Evolutionary conservation across 164 flowering plant genomes (phyloP).

Genomic region (Kingdonia uniflora): DNA sequence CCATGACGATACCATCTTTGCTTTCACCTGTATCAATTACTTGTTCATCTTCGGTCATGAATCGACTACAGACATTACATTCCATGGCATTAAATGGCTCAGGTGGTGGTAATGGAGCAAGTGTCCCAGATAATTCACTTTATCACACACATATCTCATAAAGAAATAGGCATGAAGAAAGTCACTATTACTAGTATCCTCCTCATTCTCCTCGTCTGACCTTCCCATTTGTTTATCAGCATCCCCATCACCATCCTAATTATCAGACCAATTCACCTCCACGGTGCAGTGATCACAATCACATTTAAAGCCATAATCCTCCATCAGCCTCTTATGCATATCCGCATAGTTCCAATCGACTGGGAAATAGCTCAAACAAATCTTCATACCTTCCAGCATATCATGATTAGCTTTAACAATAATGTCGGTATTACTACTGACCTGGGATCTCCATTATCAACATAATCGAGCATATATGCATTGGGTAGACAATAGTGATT

Average conservation of each 20-base stretch:
- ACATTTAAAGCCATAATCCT: slow-evolving; percentile 73
- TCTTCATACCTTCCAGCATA: slow-evolving; percentile 61
- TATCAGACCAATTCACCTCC: slow-evolving; percentile 71
- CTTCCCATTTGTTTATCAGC: slow-evolving; percentile 16
- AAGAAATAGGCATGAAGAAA: slow-evolving; percentile 90
- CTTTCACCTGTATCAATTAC: slow-evolving; percentile 6
- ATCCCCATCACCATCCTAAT: slow-evolving; percentile 13
- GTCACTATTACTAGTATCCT: slow-evolving; percentile 11
- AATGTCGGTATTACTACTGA: slow-evolving; percentile 66
- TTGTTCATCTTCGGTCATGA: slow-evolving; percentile 20
- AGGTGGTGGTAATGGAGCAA: slow-evolving; percentile 67
- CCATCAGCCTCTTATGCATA: slow-evolving; percentile 56
- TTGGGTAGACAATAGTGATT: slow-evolving; percentile 93
- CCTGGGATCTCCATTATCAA: slow-evolving; percentile 25
- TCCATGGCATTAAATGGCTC: slow-evolving; percentile 39
- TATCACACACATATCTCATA: slow-evolving; percentile 49
- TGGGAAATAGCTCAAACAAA: slow-evolving; percentile 86
- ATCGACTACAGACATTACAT: slow-evolving; percentile 74
- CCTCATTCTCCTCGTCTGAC: slow-evolving; percentile 10
- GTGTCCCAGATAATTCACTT: slow-evolving; percentile 61
- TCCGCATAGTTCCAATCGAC: slow-evolving; percentile 46
- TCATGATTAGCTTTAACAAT: slow-evolving; percentile 67
- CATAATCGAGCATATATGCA: slow-evolving; percentile 81
- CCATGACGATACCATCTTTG: slow-evolving; percentile 16
- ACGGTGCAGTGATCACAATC: slow-evolving; percentile 79